phyloP scores from a whole-genome alignment of 2,329 filamentous ascomycete species.

The Exophiala spinifera region DNA sequence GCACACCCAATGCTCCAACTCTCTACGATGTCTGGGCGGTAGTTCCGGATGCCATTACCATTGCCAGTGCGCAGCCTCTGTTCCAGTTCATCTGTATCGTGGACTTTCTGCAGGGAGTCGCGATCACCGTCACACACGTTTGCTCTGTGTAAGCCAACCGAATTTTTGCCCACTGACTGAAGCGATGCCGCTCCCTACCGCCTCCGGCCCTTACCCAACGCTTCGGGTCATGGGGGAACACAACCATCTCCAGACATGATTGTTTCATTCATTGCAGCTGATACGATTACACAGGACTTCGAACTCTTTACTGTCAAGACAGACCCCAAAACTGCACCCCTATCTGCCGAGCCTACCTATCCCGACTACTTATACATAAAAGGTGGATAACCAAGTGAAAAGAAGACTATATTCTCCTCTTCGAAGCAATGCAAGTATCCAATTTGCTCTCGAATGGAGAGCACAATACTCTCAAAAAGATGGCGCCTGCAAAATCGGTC shows the following conservation, averaged over 20 bases:
- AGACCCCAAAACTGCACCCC: background rate
- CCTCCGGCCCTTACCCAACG: background rate
- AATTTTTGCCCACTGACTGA: constrained; percentile 29
- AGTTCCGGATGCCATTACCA: constrained; percentile 23
- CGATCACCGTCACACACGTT: constrained; percentile 28
- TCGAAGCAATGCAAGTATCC: constrained; percentile 33
- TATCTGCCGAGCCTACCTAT: background rate
- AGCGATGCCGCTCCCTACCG: constrained; percentile 8
- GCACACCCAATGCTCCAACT: constrained; percentile 30
- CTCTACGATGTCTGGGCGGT: constrained; percentile 27
- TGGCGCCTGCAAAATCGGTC: constrained; percentile 55
- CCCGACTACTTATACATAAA: background rate
- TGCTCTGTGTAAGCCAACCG: constrained; percentile 31
- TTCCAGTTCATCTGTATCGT: constrained; percentile 6
- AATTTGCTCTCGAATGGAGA: constrained; percentile 24
- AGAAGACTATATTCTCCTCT: constrained; percentile 34
- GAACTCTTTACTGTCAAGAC: background rate
- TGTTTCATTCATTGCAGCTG: constrained; percentile 2
- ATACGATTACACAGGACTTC: background rate
- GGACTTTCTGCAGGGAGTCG: constrained; percentile 25
- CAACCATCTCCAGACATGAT: background rate
- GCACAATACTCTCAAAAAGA: constrained; percentile 30
- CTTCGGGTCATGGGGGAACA: background rate
- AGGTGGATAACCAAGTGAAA: constrained; percentile 5
- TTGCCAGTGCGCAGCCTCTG: constrained; percentile 24